Conservation (phyloP, 352 stramenopile genomes). For the Globisporangium splendens region DNA sequence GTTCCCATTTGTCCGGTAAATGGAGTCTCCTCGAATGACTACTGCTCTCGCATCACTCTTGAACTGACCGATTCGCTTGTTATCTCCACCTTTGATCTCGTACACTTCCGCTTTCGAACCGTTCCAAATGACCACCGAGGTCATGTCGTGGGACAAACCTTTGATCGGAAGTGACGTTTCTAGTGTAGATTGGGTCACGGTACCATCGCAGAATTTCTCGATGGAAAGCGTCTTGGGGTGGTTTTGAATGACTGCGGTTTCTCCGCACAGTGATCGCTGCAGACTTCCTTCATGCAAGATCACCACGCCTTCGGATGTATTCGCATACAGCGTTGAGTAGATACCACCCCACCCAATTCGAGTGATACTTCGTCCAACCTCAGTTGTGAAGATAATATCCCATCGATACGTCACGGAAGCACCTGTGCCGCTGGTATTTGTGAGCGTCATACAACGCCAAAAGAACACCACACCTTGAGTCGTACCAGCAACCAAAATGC, state of each 20-base stretch:
- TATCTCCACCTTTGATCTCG: constrained; percentile 69
- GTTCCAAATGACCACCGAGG: constrained; percentile 82
- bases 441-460: constrained; percentile 76
- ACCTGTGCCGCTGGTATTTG: constrained; percentile 14
- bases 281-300: constrained; percentile 86
- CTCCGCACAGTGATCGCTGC: constrained; percentile 70
- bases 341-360: constrained; percentile 69
- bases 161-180: constrained; percentile 77
- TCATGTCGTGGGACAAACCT: constrained; percentile 76
- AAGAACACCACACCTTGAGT: constrained; percentile 83
- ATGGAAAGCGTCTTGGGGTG: constrained; percentile 67
- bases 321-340: constrained; percentile 62
- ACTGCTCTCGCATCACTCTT: constrained; percentile 71
- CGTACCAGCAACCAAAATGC: constrained; percentile 87
- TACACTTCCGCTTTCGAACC: constrained; percentile 86
- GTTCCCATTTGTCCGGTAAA: constrained; percentile 84
- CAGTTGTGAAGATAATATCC: constrained; percentile 60
- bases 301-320: constrained; percentile 65
- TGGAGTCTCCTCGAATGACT: constrained; percentile 79
- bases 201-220: constrained; percentile 75
- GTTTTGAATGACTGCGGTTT: constrained; percentile 85
- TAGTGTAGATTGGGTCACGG: constrained; percentile 59
- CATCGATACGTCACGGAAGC: constrained; percentile 47
- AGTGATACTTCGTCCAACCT: constrained; percentile 43
- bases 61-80: constrained; percentile 60